Evolutionary conservation across 106 monocot species (phyloP), one percentile per base, ranked within the genome.

Genomic region (Hemerocallis citrina): DNA sequence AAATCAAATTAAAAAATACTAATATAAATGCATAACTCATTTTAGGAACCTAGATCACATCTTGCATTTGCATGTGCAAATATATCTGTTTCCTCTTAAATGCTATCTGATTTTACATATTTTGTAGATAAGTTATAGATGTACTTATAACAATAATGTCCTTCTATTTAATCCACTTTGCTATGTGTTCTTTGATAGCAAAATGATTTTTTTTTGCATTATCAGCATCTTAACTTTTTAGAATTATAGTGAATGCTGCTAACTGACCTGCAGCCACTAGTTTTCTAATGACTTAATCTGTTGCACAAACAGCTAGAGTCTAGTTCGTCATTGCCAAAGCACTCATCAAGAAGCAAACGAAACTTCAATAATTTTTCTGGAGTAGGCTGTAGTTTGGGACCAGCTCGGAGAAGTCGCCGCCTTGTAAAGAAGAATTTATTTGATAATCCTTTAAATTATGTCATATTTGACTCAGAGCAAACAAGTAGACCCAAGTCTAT

Each of bases 241-340:
- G n/a, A n/a, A 1, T 48, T 4, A 21, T 21, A 48, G 13, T 21
- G 5, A 7, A 48, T 2, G 48, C 48, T 21, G 19, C 19, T 21
- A 48, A 21, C n/a, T n/a, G 50, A 22, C 4, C 23, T 50, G n/a
- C 16, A 49, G 24, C 32, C 54, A 31, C 54, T 35, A 22, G 21
- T 13, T 45, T 7, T 40, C 52, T 56, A 23, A 59, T 17, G 56
- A 13, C 22, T 30, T 14, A 9, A 28, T 34, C 51, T 67, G 35
- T 20, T 69, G 20, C 72, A 54, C 37, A 49, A 73, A 54, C 54
- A 84, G 79, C 46, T 24, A 47, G 60, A 55, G 19, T 77, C 77
- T 48, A 59, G 52, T 29, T 48, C 43, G 32, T 54, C 16, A 32
- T n/a, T 25, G 24, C 24, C 2, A 8, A 49, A 4, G 24, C 6